Evolutionary conservation across 2,329 filamentous ascomycete species (phyloP).

Genomic region (Colletotrichum filicis): DNA sequence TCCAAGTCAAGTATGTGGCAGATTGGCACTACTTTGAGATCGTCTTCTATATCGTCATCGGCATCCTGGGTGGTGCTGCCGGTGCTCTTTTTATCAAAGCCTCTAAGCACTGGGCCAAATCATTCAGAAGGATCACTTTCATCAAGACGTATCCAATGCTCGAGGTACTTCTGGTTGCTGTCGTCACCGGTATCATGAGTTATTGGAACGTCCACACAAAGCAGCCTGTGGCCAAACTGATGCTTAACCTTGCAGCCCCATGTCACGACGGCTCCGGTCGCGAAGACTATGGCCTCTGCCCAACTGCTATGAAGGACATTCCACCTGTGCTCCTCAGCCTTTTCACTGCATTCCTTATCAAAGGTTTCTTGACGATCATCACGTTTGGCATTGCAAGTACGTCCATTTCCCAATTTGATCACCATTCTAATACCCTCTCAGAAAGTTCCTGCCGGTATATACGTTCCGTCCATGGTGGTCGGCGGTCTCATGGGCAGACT

Average conservation of each 20-base stretch:
- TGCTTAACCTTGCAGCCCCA: constrained; percentile 90
- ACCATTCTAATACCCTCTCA: constrained; percentile 43
- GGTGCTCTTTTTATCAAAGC: constrained; percentile 98
- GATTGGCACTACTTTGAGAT: constrained; percentile 98
- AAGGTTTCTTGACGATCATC: constrained; percentile 86
- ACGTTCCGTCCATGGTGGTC: constrained; percentile 98
- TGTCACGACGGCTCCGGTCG: constrained; percentile 76
- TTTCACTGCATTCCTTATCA: constrained; percentile 85
- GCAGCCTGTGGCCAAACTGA: constrained; percentile 87
- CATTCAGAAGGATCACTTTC: constrained; percentile 81
- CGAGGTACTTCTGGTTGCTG: constrained; percentile 88
- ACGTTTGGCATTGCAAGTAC: constrained; percentile 85
- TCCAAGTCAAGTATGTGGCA: constrained; percentile 88
- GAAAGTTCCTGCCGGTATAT: constrained; percentile 96
- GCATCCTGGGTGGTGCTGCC: constrained; percentile 83
- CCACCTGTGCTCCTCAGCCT: constrained; percentile 78
- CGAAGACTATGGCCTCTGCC: constrained; percentile 81
- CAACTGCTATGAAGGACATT: constrained; percentile 78
- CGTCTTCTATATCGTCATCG: constrained; percentile 84
- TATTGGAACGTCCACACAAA: constrained; percentile 96
- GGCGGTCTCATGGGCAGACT: constrained; percentile 91
- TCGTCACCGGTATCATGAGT: constrained; percentile 84
- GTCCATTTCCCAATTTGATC: not conserved
- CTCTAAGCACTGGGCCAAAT: constrained; percentile 87
- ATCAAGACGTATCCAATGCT: constrained; percentile 88